These are phyloP conservation scores for Beauveria rudraprayagi DNA, from an alignment of 2,329 filamentous ascomycete species.

Conservation along the genomic window DNA sequence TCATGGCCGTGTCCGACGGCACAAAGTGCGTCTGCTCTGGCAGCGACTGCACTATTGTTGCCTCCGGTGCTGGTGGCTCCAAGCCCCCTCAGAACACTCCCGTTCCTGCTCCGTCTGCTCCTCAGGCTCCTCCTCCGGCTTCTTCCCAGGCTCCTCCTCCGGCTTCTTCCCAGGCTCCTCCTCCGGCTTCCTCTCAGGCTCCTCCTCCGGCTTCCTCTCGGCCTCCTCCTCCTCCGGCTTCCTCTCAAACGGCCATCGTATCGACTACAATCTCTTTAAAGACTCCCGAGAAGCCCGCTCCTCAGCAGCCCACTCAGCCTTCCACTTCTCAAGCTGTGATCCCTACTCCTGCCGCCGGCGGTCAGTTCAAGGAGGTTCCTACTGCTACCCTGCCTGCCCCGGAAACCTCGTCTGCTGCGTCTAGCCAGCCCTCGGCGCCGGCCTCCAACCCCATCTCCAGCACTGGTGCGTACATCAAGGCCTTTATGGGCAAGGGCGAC, in stretches of 20 bases:
- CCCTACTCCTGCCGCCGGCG: background rate
- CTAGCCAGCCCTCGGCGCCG: background rate
- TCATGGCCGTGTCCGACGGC: conserved; percentile 7
- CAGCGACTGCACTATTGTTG: conserved; percentile 6
- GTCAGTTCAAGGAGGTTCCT: conserved; percentile 1
- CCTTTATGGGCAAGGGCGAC: conserved; percentile 22
- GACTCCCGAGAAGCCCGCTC: background rate
- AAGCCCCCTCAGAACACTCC: background rate
- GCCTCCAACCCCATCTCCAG: background rate
- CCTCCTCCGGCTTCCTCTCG: background rate
- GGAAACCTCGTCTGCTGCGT: background rate
- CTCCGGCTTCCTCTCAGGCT: background rate
- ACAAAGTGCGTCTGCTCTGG: conserved; percentile 12
- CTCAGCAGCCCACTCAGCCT: background rate
- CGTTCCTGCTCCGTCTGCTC: background rate
- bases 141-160: background rate
- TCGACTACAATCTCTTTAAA: too few species aligned
- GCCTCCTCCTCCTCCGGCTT: background rate
- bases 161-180: background rate
- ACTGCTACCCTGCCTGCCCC: background rate
- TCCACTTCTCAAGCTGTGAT: background rate
- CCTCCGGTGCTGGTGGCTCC: background rate
- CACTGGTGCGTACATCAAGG: conserved; percentile 15
- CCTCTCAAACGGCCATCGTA: background rate
- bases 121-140: background rate